Base-by-base conservation (phyloP, 1,284 basidiomycete genomes). In the Vanrija humicola region DNA sequence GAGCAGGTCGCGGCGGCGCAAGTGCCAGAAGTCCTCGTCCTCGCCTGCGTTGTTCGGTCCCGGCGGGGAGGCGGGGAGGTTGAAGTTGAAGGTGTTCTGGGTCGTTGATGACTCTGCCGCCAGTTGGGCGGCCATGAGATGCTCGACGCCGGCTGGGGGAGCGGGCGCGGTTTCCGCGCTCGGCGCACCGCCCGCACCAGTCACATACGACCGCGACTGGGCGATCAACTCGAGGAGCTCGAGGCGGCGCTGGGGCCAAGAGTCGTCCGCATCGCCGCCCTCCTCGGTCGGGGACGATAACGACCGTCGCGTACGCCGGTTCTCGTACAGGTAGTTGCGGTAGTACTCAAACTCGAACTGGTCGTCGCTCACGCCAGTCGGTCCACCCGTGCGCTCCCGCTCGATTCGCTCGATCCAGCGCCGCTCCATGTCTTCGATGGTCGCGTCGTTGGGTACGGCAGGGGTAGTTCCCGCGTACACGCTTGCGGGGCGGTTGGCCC, bases 291-390 rank as follows among this genome's bases (percentile, higher is more conserved):
- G 3, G n/a, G 21, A 14, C 19, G 18, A 43, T 14, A 14, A 18
- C 21, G 14, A 12, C 12, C 46, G 42, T 10, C 42, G 19, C 12
- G 43, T 38, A 18, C 48, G 49, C 14, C 52, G 48, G 25, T 45
- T 46, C 26, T 54, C 56, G 19, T 45, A 58, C 26, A 52, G 26
- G 18, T 52, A 54, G 29, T 58, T 52, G 49, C 56, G 52, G 38
- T 58, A 58, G 49, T 54, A 58, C 42, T 50, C 49, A 46, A 48
- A 57, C 43, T 57, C 55, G 23, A 38, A 26, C 42, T 54, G 47
- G 29, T 54, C 52, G 10, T 38, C 19, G 9, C 46, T 48, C 12
- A 21, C n/a, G 10, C n/a, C 23, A 3, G 43, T 19, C 5, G 45
- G 38, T 14, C 15, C 26, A n/a, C 52, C 46, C 1, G 39, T 14